Base-by-base conservation (phyloP, 805 yeast species). In the Candida berthetii region DNA sequence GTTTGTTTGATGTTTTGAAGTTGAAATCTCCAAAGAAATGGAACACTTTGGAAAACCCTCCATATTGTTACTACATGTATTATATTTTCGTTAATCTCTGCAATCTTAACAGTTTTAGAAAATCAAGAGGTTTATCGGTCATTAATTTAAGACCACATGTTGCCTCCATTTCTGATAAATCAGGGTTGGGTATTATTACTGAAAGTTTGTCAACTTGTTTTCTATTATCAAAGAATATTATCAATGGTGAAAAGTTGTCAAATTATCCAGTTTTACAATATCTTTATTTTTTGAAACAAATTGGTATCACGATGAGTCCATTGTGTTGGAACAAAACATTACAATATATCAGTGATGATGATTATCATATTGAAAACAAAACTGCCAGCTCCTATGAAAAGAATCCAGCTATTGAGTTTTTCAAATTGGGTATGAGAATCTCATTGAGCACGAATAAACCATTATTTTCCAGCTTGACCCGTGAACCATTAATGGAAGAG, bases 51-150 rank as follows among this genome's bases (percentile, higher is more conserved):
- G 62, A 58, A 15, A 66, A 67, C 42, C 71, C 72, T 8, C 67
- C 71, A 1, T 55, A 65, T 27, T 55, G 67, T 14, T 65, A 66
- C 36, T 66, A 66, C 47, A 49, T 63, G 51, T 67, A 62, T 41
- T 64, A 66, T 42, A 47, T 65, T 10, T 62, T 52, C 37, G 36
- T 52, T 14, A 49, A 56, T 33, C 24, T 55, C 8, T 11, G 53
- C n/a, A 46, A 42, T 16, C 39, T 57, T 32, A 57, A 57, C 35
- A 37, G 42, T 10, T 50, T 47, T 36, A 47, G 61, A 18, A 38
- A 40, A 20, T 36, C 49, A 0, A 42, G 48, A 34, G 28, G 39
- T 0, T 44, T 54, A 3, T 46, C 50, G 7, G 43, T 52, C 2
- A 31, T 55, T 14, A 39, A 44, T 8, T 37, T 55, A 7, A 43